phyloP scores from a whole-genome alignment of 192 early-diverging fungal genomes.

The Coemansia sp. region DNA sequence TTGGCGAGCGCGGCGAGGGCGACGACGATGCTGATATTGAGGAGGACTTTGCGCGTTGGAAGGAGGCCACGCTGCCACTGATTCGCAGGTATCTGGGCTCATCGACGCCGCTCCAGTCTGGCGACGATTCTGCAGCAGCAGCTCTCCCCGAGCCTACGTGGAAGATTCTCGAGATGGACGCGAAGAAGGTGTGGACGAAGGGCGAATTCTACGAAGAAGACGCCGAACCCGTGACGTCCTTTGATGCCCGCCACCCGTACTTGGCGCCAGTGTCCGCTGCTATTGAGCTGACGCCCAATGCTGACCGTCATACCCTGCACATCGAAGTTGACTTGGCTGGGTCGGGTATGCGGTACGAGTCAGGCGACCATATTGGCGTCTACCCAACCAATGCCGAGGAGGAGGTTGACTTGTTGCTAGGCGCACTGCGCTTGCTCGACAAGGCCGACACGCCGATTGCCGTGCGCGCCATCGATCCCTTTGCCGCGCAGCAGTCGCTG shows the following conservation, averaged over 20 bases:
- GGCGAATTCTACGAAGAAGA: conserved; percentile 35
- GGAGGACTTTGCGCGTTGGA: conserved; percentile 96
- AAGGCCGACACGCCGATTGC: conserved; percentile 70
- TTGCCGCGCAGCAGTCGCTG: conserved; percentile 75
- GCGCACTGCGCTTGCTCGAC: conserved; percentile 62
- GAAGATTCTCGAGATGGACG: conserved; percentile 59
- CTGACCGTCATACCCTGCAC: conserved; percentile 85
- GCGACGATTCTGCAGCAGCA: conserved; percentile 23
- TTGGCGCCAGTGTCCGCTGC: conserved; percentile 65
- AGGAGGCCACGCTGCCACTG: conserved; percentile 78
- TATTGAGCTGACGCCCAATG: conserved; percentile 65
- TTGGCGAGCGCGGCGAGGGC: conserved; percentile 87
- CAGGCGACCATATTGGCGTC: conserved; percentile 95
- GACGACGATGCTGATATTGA: conserved; percentile 96
- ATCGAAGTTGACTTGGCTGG: conserved; percentile 89
- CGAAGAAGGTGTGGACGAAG: conserved; percentile 38
- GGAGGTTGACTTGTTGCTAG: conserved; percentile 68
- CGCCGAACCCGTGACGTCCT: conserved; percentile 43
- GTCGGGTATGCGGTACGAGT: conserved; percentile 80
- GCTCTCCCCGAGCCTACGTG: conserved; percentile 53
- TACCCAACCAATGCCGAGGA: conserved; percentile 85
- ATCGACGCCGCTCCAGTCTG: conserved; percentile 39
- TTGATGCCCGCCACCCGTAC: conserved; percentile 89
- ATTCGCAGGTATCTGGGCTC: conserved; percentile 71
- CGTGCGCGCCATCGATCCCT: conserved; percentile 70